Conservation (phyloP, 495 filamentous ascomycete genomes). For the Lindgomyces ingoldianus region DNA sequence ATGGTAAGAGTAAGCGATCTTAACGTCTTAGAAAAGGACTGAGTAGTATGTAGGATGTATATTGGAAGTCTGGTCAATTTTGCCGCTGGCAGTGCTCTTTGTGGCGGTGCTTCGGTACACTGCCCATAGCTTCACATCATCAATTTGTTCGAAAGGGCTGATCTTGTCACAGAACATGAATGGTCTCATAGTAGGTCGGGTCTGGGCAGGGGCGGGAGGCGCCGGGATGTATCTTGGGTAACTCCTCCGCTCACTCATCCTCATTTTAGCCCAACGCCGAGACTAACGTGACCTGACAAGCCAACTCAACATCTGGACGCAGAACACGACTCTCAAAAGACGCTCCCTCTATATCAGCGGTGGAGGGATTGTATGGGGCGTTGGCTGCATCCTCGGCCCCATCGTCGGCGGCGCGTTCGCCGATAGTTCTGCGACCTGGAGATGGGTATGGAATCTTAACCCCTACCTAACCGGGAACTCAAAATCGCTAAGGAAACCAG, state of each 20-base stretch:
- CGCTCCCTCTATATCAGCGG: slow-evolving; percentile 28
- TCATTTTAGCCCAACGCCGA: neutral
- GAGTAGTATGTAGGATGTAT: slow-evolving; percentile 13
- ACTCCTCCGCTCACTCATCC: too few species aligned
- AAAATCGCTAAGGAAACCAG: slow-evolving; percentile 58
- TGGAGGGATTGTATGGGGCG: slow-evolving; percentile 28
- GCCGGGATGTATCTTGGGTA: slow-evolving; percentile 37
- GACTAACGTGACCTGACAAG: neutral
- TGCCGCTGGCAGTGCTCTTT: slow-evolving; percentile 36
- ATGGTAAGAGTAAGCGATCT: slow-evolving; percentile 2
- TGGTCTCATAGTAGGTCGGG: slow-evolving; percentile 38
- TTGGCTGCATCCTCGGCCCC: slow-evolving; percentile 52
- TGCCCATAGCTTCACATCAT: too few species aligned
- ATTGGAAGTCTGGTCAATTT: slow-evolving; percentile 34
- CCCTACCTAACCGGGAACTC: neutral
- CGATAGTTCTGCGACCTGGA: slow-evolving; percentile 48
- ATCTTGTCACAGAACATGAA: slow-evolving; percentile 26
- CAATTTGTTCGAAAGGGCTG: too few species aligned
- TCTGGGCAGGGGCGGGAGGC: slow-evolving; percentile 32
- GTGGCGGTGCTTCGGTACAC: slow-evolving; percentile 32
- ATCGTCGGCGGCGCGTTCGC: slow-evolving; percentile 66
- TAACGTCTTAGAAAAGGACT: neutral
- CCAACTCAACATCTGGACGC: slow-evolving; percentile 26
- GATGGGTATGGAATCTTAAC: slow-evolving; percentile 43
- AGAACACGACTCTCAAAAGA: slow-evolving; percentile 10